Evolutionary conservation across 768 basidiomycete genomes (phyloP).

Genomic region (Psilocybe azurescens): DNA sequence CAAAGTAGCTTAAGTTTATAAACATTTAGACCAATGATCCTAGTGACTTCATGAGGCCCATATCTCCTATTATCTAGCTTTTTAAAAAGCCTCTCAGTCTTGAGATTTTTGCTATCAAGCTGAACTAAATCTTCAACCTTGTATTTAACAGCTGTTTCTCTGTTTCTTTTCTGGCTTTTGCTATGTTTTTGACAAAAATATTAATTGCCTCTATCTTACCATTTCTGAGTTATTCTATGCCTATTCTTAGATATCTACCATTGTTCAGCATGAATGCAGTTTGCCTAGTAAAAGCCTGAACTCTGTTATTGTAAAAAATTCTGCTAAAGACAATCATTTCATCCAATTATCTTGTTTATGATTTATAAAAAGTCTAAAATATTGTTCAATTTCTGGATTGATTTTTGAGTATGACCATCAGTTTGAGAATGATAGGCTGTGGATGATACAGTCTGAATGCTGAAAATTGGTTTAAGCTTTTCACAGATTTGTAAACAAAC

Average conservation of each 20-base stretch:
- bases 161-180: constrained; percentile 15
- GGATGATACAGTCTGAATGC: constrained; percentile 24
- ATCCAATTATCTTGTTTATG: constrained; percentile 12
- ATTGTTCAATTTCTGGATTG: constrained; percentile 30
- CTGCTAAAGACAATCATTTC: constrained; percentile 7
- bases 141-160: background rate
- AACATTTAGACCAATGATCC: background rate
- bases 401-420: constrained; percentile 7
- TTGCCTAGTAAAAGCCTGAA: constrained; percentile 21
- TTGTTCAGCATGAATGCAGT: constrained; percentile 34
- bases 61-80: background rate
- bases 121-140: constrained; percentile 22
- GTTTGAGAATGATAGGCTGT: constrained; percentile 30
- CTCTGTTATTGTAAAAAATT: constrained; percentile 10
- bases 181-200: constrained; percentile 20
- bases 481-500: background rate
- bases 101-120: constrained; percentile 11
- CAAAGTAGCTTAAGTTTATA: background rate
- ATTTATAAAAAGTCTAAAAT: constrained; percentile 17
- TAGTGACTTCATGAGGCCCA: background rate
- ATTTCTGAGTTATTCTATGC: constrained; percentile 18
- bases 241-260: constrained; percentile 29
- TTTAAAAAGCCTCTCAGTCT: constrained; percentile 7
- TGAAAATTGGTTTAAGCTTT: constrained; percentile 13
- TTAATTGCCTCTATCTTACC: constrained; percentile 19